Base-by-base conservation (phyloP, 768 basidiomycete species). In the Pleurotus tuoliensis region DNA sequence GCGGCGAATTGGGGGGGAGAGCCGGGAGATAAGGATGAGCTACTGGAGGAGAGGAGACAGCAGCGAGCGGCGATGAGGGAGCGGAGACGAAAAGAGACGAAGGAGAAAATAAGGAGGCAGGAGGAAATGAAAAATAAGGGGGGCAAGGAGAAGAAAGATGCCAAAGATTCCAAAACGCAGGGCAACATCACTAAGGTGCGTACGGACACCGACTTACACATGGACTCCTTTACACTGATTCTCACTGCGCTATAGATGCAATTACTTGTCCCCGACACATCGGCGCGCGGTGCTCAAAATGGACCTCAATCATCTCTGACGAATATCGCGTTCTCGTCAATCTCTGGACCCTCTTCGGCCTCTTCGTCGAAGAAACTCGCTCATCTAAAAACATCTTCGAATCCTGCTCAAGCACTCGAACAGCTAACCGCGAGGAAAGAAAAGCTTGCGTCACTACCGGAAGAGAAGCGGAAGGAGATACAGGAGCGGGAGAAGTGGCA, bases 401-500 rank as follows among this genome's bases (percentile, higher is more conserved):
- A 96, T 66, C 92, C 95, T 1, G 73, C 84, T 7, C 90, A 92
- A 62, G 97, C 97, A 0, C 82, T 99, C 8, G 80, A 82, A 2
- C 90, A 94, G 58, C 79, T 99, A 8, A 72, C 83, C 8, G 78
- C 84, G 30, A 86, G 87, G 25, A 91, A 92, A 66, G 86, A 87
- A 62, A 90, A 89, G 63, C 74, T 97, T 1, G 84, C 87, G 0
- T 67, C 80, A 0, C 64, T 98, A 59, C 86, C 92, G 0, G 92
- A 89, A 47, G 94, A 94, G 55, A 92, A 92, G 66, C 83, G 92
- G 25, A 88, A 89, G 63, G 78, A 78, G 45, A 81, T 87, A 11
- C 86, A 91, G 67, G 94, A 94, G 65, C 81, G 81, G 55, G 89
- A 94, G 57, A 84, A 87, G 65, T 98, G 94, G 92, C 83, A 84